Base-by-base conservation (phyloP, 495 filamentous ascomycete genomes). In the Poronia punctata region DNA sequence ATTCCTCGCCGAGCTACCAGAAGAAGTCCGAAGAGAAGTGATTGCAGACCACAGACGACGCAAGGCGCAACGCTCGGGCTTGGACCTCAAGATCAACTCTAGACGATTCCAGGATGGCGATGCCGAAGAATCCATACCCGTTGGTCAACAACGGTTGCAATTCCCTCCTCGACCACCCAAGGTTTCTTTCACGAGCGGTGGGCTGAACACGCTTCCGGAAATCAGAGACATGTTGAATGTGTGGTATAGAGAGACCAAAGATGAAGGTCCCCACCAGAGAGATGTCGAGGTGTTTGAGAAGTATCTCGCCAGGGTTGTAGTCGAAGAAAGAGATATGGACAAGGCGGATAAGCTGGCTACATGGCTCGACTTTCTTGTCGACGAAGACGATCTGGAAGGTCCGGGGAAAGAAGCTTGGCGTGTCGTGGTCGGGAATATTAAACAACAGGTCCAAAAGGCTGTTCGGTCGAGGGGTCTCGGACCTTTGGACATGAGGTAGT, bases 1-100 rank as follows among this genome's bases (percentile, higher is more conserved):
- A 5, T 88, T 92, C 61, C 78, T 95, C 22, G 77, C 82, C 9
- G 87, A 86, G 15, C 65, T 95, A 0, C 88, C 88, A 0, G 80
- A 84, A 39, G 84, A 94, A 36, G 74, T 95, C 34, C 78, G 86
- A 23, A 60, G 60, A 15, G 88, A 95, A 65, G 71, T 95, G 10
- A 57, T 94, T 7, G 78, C 72, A 5, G 80, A 95, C 50, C 79
- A 86, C 42, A 69, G 71, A 8, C 77, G 78, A 11, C 62, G 70
- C 0, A 75, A 71, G 7, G 59, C 57, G 4, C 58, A 57, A n/a
- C 51, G 47, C 21, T 43, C 56, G 10, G 59, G 50, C 11, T 44
- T 64, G 20, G 52, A 52, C 31, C 39, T 52, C 19, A 58, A 45
- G 14, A 41, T 45, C 27, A 23, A 30, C 33, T 26, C 7, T n/a